A percentile compares a stretch with the other conserved stretches of the same genome.
These are phyloP conservation scores for Waltergamsia citrina DNA, from an alignment of 2,329 filamentous ascomycete species.

Conservation along the genomic window DNA sequence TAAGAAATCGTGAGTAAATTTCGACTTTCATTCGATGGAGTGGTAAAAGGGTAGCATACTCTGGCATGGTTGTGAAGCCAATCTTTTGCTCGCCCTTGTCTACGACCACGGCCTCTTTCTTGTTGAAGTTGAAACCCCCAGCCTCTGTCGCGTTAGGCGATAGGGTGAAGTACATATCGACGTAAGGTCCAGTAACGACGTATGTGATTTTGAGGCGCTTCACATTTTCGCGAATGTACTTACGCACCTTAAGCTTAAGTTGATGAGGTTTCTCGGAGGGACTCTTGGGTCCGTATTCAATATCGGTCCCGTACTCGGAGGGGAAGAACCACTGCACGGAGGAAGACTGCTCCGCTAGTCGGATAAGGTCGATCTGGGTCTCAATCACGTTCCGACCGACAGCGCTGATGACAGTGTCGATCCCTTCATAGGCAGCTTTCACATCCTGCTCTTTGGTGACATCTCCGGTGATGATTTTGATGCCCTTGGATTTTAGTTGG, in stretches of 20 bases:
- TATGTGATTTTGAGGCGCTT: constrained; percentile 52
- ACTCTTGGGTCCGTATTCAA: not conserved
- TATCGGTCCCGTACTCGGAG: not conserved
- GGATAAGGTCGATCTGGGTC: not conserved
- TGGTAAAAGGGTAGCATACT: constrained; percentile 54
- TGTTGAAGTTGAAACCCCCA: constrained; percentile 50
- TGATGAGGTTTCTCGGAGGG: not conserved
- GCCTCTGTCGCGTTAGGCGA: constrained; percentile 12
- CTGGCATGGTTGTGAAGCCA: constrained; percentile 61
- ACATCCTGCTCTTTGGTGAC: not conserved
- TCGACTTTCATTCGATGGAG: accelerated
- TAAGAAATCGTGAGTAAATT: constrained; percentile 14
- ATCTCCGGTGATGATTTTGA: not conserved
- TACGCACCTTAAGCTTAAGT: constrained; percentile 11
- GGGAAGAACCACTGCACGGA: constrained; percentile 1
- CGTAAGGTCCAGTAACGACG: constrained; percentile 61
- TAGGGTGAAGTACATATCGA: constrained; percentile 48
- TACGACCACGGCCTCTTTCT: constrained; percentile 49
- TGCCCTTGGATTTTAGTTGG: not conserved
- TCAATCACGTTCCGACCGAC: not conserved
- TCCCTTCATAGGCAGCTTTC: not conserved
- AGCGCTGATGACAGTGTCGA: constrained; percentile 1
- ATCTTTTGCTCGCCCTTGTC: constrained; percentile 52
- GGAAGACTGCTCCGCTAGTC: not conserved
- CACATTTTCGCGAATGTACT: constrained; percentile 42